Evolutionary conservation across 345 rosid species (phyloP).

Genomic region (Ceriops zippeliana): DNA sequence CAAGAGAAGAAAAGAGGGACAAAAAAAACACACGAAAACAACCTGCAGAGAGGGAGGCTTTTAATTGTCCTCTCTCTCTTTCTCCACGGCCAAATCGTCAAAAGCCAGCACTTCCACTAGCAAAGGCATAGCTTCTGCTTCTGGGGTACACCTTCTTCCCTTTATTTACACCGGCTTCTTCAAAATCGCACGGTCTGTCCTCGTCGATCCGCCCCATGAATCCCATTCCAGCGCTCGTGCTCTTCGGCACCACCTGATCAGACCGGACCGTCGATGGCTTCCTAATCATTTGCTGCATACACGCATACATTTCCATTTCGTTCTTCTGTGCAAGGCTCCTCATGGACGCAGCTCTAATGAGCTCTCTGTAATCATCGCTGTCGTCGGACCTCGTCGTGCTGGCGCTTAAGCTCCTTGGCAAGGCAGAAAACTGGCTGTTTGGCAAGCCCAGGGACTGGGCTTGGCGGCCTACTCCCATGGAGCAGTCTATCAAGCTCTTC

Average conservation of each 20-base stretch:
- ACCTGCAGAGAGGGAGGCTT: neutral
- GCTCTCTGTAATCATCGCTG: slow-evolving; percentile 62
- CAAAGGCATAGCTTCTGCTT: slow-evolving; percentile 47
- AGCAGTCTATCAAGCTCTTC: slow-evolving; percentile 48
- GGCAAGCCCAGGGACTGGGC: slow-evolving; percentile 18
- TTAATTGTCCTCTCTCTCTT: neutral
- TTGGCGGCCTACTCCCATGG: slow-evolving; percentile 30
- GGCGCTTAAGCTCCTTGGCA: slow-evolving; percentile 60
- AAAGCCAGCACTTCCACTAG: neutral
- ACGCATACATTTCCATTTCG: slow-evolving; percentile 39
- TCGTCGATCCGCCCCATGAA: slow-evolving; percentile 59
- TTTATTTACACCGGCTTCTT: slow-evolving; percentile 17
- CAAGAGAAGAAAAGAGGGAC: too few relatives aligned
- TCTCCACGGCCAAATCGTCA: slow-evolving; percentile 2
- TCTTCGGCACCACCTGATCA: slow-evolving; percentile 36
- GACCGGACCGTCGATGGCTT: slow-evolving; percentile 13
- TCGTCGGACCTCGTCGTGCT: slow-evolving; percentile 27
- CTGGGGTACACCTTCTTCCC: slow-evolving; percentile 26
- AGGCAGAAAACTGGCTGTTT: slow-evolving; percentile 17
- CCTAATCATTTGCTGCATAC: slow-evolving; percentile 24
- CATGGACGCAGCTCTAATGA: slow-evolving; percentile 58
- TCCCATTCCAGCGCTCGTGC: slow-evolving; percentile 41
- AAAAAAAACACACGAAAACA: neutral
- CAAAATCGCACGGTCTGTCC: slow-evolving; percentile 32
- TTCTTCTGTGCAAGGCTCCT: slow-evolving; percentile 49